Percentiles rank a stretch among this genome's conserved stretches.
These are phyloP conservation scores for Arctium minus DNA, from an alignment of 129 eudicot species.

Conservation along the genomic window DNA sequence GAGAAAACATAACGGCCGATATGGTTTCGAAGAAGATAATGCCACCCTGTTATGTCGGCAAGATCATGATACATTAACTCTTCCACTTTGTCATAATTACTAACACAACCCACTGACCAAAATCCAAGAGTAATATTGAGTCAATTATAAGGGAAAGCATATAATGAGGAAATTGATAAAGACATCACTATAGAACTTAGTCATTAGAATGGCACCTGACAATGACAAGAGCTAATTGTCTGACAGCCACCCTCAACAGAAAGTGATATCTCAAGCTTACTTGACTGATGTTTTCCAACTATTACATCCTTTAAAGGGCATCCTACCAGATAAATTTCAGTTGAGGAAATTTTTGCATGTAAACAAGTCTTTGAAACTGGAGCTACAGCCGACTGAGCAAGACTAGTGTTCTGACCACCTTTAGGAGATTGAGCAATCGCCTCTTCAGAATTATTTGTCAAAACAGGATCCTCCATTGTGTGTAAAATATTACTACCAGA, in stretches of 20 bases:
- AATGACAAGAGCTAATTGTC: conserved; percentile 43
- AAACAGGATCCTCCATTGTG: conserved; percentile 20
- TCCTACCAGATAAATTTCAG: conserved; percentile 55
- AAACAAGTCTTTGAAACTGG: conserved; percentile 35
- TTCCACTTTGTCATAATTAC: not conserved
- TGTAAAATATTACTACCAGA: conserved; percentile 25
- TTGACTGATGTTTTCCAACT: conserved; percentile 37
- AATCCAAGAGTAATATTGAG: conserved; percentile 1
- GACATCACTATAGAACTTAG: not conserved
- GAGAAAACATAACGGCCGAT: conserved; percentile 46
- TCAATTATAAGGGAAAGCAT: not conserved
- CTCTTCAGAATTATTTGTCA: conserved; percentile 27
- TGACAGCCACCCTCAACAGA: conserved; percentile 49
- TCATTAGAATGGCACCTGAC: conserved; percentile 54
- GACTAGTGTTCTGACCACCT: not conserved
- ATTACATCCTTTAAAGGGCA: conserved; percentile 51
- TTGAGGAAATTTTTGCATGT: conserved; percentile 28
- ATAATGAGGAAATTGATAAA: not conserved
- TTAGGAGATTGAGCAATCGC: conserved; percentile 13
- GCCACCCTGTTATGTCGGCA: conserved; percentile 71
- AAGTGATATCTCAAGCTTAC: conserved; percentile 46
- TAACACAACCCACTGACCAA: conserved; percentile 3
- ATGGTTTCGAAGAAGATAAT: conserved; percentile 53
- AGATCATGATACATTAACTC: conserved; percentile 21
- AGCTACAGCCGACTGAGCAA: conserved; percentile 2